Evolutionary conservation across 495 filamentous ascomycete genomes (phyloP).

Genomic region (Xylaria grammica): DNA sequence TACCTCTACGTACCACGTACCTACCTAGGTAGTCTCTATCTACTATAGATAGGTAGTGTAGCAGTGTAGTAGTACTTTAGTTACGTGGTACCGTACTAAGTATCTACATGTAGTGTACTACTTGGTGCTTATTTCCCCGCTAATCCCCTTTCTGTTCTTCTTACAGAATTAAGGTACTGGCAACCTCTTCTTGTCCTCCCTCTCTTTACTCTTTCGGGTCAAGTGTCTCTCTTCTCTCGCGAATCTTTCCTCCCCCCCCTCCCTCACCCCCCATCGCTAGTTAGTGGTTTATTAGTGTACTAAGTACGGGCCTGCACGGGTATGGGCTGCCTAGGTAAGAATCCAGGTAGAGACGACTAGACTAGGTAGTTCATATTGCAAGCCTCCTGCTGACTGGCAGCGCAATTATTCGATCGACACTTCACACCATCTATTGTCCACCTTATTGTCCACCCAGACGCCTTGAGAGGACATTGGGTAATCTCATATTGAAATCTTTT

Average conservation of each 20-base stretch:
- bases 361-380: not conserved
- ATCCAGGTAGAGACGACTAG: too few relatives aligned
- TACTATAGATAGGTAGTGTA: too few relatives aligned
- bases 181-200: not conserved
- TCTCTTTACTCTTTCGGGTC: constrained; percentile 19
- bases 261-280: too few relatives aligned
- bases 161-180: not conserved
- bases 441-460: not conserved
- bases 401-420: constrained; percentile 4
- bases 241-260: constrained; percentile 12
- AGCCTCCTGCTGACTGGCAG: constrained; percentile 17
- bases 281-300: too few relatives aligned
- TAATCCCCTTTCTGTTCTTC: not conserved
- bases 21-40: too few relatives aligned
- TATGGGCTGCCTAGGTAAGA: too few relatives aligned
- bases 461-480: constrained; percentile 1
- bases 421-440: constrained; percentile 1
- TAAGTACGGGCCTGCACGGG: not conserved
- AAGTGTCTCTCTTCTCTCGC: constrained; percentile 12
- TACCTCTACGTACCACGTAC: too few relatives aligned
- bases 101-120: too few relatives aligned
- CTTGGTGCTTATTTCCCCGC: not conserved
- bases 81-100: too few relatives aligned
- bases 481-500: constrained; percentile 22
- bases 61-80: too few relatives aligned